These are phyloP conservation scores for Globisporangium ultimum DNA, from an alignment of 352 stramenopile species.

Conservation along the genomic window DNA sequence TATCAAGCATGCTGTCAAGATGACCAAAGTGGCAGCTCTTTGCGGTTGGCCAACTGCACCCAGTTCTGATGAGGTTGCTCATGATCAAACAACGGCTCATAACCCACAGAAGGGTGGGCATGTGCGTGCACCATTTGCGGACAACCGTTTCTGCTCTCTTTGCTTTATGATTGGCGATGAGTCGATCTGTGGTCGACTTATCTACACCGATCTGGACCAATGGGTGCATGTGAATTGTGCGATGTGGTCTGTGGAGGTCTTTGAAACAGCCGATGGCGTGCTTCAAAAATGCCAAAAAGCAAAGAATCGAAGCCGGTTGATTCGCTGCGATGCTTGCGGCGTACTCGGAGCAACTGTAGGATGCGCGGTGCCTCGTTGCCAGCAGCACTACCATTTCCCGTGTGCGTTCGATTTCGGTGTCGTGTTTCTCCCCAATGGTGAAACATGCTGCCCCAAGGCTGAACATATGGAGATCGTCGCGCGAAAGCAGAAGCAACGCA, in stretches of 20 bases:
- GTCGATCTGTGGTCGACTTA: conserved; percentile 61
- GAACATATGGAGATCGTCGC: conserved; percentile 54
- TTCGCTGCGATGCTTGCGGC: conserved; percentile 91
- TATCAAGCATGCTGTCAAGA: conserved; percentile 9
- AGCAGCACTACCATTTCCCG: conserved; percentile 92
- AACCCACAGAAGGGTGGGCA: neutral
- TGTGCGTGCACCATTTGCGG: conserved; percentile 26
- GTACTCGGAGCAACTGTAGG: conserved; percentile 90
- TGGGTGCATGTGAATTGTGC: conserved; percentile 93
- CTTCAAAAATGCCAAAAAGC: conserved; percentile 89
- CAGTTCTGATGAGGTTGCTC: neutral
- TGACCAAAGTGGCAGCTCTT: conserved; percentile 42
- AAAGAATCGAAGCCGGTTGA: conserved; percentile 77
- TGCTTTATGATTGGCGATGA: conserved; percentile 84
- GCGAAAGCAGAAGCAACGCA: conserved; percentile 18
- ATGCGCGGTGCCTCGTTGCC: conserved; percentile 85
- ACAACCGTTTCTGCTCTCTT: conserved; percentile 73
- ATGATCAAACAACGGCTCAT: neutral
- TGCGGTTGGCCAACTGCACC: conserved; percentile 30
- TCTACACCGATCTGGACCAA: conserved; percentile 78
- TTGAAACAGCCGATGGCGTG: conserved; percentile 63
- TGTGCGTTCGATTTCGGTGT: conserved; percentile 84
- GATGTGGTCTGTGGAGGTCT: conserved; percentile 92
- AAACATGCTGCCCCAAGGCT: conserved; percentile 59
- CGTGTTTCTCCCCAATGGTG: conserved; percentile 61